Evolutionary conservation across 1,284 basidiomycete species (phyloP), one percentile per base, ranked within the genome.

Genomic region (Ganoderma lingzhi): DNA sequence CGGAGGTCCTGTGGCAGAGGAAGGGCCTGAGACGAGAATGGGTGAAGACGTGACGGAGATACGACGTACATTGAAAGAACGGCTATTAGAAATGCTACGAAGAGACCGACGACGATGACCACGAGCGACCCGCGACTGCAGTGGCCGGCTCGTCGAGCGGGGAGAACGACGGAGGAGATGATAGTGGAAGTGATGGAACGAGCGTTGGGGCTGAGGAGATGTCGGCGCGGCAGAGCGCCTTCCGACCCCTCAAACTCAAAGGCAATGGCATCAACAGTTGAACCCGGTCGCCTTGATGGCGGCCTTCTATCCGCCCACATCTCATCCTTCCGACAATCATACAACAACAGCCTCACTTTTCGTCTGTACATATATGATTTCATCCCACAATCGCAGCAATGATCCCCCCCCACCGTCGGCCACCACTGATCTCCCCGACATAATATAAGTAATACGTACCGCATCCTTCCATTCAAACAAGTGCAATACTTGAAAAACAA

Each of bases 101-200:
- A 39, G 66, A 63, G 65, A 66, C 70, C 67, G 63, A 70, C 64
- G 71, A 75, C 75, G 74, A 71, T 60, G 74, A 78, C 76, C 77
- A 77, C 77, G 74, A 73, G 74, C 78, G 78, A 77, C 78, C 78
- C 73, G 78, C 78, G 78, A 78, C 78, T 77, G 74, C 75, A 72
- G 77, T 75, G 74, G 72, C 72, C 73, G 70, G 73, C 73, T 75
- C 72, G 75, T 76, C 75, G 71, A 70, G 70, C 69, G 70, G 71
- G 51, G 56, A 68, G 70, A 69, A 69, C 48, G 64, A 64, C 65
- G 66, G 68, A 68, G 61, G 66, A 63, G 73, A 68, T 76, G 73
- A 71, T 78, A 74, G 70, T 76, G 71, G 76, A 68, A 70, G 73
- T 73, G 74, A 75, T 73, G 73, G 73, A 69, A 71, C 62, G 71